Evolutionary conservation across 2,329 filamentous ascomycete genomes (phyloP), one percentile per base, ranked within the genome.

Genomic region (Penicillium expansum): DNA sequence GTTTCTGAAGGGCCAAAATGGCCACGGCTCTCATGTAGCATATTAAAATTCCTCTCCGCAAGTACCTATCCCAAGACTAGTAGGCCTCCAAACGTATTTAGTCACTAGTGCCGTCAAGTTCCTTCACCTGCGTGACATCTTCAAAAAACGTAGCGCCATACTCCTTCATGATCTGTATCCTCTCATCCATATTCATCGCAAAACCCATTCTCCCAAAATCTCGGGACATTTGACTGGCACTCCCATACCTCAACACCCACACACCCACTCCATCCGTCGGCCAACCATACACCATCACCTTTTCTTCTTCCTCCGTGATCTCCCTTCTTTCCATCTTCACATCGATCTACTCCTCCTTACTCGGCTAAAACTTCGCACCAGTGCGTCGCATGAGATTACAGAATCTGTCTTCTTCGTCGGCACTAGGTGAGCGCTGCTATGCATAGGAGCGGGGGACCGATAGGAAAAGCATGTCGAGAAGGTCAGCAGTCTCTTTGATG

Each of bases 401-500:
- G 48, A 63, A 60, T 16, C 16, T 42, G 20, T 48, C 45, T 48
- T 48, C 45, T 37, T 48, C 45, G 30, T 32, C 43, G 27, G 1
- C n/a, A 45, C 27, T 45, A 3, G 43, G n/a, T 1, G 58, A 52
- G 38, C 58, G 59, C 51, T 48, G 44, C 24, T 32, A 52, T 35
- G 1, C 20, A 58, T 53, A 47, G 48, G 32, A 50, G 59, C 56
- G 56, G 18, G 53, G 37, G 48, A 59, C 48, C 20, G 54, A 59
- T 48, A 61, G 56, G 56, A 59, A 63, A 24, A 59, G 48, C 59
- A 63, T 56, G 3, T 61, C 54, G 30, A 59, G 5, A 54, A 61
- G 61, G 50, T 53, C 27, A 45, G 56, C 61, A 45, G 56, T 59
- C 2, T 55, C 20, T 54, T 61, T 61, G n/a, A 45, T 32, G 6